Evolutionary conservation across 2,329 filamentous ascomycete species (phyloP).

Genomic region (Fusarium drepaniforme): DNA sequence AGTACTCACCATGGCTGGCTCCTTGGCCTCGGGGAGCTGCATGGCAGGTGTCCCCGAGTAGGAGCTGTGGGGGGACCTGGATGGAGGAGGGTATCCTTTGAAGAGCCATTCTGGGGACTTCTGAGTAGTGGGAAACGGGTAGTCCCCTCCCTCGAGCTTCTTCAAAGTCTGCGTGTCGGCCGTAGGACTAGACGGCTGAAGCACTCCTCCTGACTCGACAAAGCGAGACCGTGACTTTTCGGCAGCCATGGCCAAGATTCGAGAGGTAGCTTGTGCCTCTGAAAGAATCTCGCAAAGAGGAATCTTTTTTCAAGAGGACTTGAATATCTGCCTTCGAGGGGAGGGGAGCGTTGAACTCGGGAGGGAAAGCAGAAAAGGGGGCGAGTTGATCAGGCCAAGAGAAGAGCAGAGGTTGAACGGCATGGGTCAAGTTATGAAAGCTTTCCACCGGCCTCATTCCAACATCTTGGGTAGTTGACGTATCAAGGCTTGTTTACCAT

Average conservation of each 20-base stretch:
- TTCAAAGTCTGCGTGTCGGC: constrained; percentile 31
- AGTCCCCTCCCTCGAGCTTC: constrained; percentile 33
- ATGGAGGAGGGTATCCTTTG: constrained; percentile 12
- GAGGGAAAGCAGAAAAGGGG: constrained; percentile 8
- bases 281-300: background rate
- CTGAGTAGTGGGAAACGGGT: background rate
- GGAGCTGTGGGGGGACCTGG: constrained; percentile 38
- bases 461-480: background rate
- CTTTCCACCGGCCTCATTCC: constrained; percentile 14
- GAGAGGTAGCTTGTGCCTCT: background rate
- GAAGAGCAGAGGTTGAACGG: constrained; percentile 7
- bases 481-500: constrained; percentile 5
- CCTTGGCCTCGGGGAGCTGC: constrained; percentile 30
- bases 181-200: constrained; percentile 32
- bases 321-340: constrained; percentile 12
- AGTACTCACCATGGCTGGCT: constrained; percentile 36
- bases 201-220: constrained; percentile 32
- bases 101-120: constrained; percentile 14
- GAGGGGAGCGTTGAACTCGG: background rate
- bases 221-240: constrained; percentile 40
- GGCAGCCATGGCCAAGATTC: constrained; percentile 24
- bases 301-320: constrained; percentile 10
- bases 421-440: constrained; percentile 36
- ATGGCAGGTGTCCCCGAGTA: constrained; percentile 38
- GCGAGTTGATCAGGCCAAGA: constrained; percentile 20